Evolutionary conservation across 176 grass and related monocot species (phyloP).

Genomic region (Aegilops bicornis): DNA sequence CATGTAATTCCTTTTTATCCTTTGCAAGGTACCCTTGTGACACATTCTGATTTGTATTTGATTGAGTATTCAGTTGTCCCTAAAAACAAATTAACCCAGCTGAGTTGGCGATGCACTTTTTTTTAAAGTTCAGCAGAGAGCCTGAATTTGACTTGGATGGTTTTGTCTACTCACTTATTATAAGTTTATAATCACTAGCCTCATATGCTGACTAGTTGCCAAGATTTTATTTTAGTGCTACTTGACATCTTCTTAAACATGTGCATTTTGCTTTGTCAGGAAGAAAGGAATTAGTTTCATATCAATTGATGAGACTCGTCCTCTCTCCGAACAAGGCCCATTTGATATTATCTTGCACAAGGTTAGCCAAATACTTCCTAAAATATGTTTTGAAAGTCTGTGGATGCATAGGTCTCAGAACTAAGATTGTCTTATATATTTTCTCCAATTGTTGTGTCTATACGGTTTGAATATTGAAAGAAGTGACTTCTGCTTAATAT

Average conservation of each 20-base stretch:
- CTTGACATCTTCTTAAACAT: constrained; percentile 5
- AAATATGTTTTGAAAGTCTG: not conserved
- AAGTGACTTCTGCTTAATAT: constrained; percentile 2
- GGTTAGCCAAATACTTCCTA: constrained; percentile 39
- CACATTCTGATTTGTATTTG: not conserved
- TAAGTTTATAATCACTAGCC: not conserved
- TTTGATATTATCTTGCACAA: constrained; percentile 97
- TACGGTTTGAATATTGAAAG: constrained; percentile 1
- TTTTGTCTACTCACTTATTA: not conserved
- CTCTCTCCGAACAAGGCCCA: constrained; percentile 84
- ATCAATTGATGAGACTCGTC: constrained; percentile 58
- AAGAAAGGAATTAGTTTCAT: constrained; percentile 90
- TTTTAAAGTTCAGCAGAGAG: not conserved
- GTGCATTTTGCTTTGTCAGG: constrained; percentile 39
- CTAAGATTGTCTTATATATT: not conserved
- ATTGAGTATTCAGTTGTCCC: not conserved
- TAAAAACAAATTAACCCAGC: not conserved
- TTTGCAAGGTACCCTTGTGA: not conserved
- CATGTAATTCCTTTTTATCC: not conserved
- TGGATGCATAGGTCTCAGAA: not conserved
- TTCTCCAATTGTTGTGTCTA: not conserved
- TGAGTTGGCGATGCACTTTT: not conserved
- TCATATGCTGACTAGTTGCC: not conserved
- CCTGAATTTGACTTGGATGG: not conserved
- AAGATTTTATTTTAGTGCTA: not conserved